These are phyloP conservation scores for Trifolium pratense DNA, from an alignment of 306 rosid genomes.

Conservation along the genomic window DNA sequence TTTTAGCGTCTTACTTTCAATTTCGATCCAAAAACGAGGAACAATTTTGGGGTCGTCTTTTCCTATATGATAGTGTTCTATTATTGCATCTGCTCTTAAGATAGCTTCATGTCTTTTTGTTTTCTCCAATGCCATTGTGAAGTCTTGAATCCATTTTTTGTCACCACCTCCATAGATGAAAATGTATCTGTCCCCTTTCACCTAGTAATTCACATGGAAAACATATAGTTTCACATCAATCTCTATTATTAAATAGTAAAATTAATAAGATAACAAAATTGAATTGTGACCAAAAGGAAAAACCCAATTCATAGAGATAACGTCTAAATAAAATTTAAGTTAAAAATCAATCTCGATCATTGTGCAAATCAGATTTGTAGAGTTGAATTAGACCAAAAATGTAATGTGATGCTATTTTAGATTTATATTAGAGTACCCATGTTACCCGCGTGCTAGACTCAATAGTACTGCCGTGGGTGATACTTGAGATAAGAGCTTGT, in stretches of 20 bases:
- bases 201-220: constrained; percentile 34
- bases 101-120: constrained; percentile 32
- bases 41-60: constrained; percentile 28
- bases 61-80: constrained; percentile 43
- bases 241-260: neutral
- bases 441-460: too few species aligned
- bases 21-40: constrained; percentile 51
- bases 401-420: too few species aligned
- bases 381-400: too few species aligned
- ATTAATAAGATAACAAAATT: neutral
- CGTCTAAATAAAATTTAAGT: too few species aligned
- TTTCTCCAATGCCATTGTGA: constrained; percentile 37
- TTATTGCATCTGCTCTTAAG: constrained; percentile 37
- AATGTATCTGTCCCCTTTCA: constrained; percentile 42
- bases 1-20: constrained; percentile 47
- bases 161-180: constrained; percentile 50
- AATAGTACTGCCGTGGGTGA: too few species aligned
- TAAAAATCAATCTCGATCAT: too few species aligned
- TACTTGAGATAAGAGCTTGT: too few species aligned
- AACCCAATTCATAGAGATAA: too few species aligned
- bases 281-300: neutral
- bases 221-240: neutral
- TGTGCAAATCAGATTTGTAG: too few species aligned
- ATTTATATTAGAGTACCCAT: too few species aligned
- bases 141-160: constrained; percentile 40